Conservation (phyloP, 306 rosid genomes). For the Cucurbita maxima region DNA sequence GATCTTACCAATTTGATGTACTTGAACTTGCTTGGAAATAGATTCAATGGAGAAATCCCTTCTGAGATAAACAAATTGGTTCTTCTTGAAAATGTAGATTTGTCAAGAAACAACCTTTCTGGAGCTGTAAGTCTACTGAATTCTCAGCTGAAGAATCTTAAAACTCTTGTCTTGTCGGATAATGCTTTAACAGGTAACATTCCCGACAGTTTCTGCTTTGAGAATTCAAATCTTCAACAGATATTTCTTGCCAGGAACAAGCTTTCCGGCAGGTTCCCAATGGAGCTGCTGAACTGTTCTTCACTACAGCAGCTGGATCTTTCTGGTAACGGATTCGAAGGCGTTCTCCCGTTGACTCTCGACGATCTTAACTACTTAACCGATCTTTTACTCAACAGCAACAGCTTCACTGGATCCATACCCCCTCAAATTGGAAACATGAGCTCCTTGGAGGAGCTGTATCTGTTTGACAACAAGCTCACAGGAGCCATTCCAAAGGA, state of each 20-base stretch:
- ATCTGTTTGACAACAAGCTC: slow-evolving; percentile 54
- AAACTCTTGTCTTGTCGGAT: slow-evolving; percentile 52
- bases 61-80: slow-evolving; percentile 41
- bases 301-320: slow-evolving; percentile 78
- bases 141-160: slow-evolving; percentile 29
- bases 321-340: slow-evolving; percentile 57
- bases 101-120: slow-evolving; percentile 66
- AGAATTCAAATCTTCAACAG: slow-evolving; percentile 37
- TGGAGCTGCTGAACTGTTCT: slow-evolving; percentile 46
- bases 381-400: slow-evolving; percentile 70
- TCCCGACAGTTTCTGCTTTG: slow-evolving; percentile 53
- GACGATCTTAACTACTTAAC: slow-evolving; percentile 45
- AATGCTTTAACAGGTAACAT: slow-evolving; percentile 60
- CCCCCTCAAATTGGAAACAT: slow-evolving; percentile 72
- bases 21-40: slow-evolving; percentile 70
- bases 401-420: slow-evolving; percentile 60
- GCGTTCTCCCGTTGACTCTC: slow-evolving; percentile 51
- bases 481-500: slow-evolving; percentile 58
- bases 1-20: slow-evolving; percentile 48
- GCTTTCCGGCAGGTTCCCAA: slow-evolving; percentile 59
- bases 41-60: slow-evolving; percentile 58
- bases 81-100: slow-evolving; percentile 56
- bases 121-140: slow-evolving; percentile 43
- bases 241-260: slow-evolving; percentile 58
- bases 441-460: slow-evolving; percentile 40